phyloP scores from a whole-genome alignment of 352 stramenopile genomes.

The Halophytophthora polymorphica region DNA sequence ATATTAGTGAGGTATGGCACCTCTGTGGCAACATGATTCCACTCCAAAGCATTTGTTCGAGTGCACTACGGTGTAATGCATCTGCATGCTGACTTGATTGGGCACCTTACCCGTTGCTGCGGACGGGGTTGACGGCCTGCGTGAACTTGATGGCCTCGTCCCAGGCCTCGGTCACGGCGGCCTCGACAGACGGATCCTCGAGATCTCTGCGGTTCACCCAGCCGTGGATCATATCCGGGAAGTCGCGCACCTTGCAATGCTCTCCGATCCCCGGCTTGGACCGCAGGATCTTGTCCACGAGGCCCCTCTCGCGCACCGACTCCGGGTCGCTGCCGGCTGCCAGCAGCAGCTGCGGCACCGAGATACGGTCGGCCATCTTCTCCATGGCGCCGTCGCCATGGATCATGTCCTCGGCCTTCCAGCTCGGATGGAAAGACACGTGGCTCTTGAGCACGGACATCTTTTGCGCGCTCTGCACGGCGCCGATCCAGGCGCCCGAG shows the following conservation, averaged over 20 bases:
- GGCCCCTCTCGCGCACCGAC: constrained; percentile 19
- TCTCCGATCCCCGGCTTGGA: constrained; percentile 11
- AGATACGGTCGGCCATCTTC: constrained; percentile 26
- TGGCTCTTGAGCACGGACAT: constrained; percentile 23
- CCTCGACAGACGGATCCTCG: constrained; percentile 26
- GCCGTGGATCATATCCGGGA: constrained; percentile 43
- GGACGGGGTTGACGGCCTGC: constrained; percentile 23
- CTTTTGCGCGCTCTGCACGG: constrained; percentile 6
- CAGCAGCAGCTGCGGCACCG: constrained; percentile 31
- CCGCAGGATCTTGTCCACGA: constrained; percentile 29
- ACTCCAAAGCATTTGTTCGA: too few relatives aligned
- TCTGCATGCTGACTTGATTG: too few relatives aligned
- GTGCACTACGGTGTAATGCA: too few relatives aligned
- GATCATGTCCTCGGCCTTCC: constrained; percentile 22
- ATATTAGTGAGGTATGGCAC: too few relatives aligned
- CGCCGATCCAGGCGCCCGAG: constrained; percentile 28
- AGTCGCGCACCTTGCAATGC: constrained; percentile 30
- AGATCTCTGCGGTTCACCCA: constrained; percentile 57
- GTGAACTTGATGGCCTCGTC: constrained; percentile 43
- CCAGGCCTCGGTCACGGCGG: constrained; percentile 47
- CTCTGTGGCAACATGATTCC: too few relatives aligned
- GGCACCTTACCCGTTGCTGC: too few relatives aligned
- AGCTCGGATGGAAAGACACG: constrained; percentile 38
- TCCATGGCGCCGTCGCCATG: constrained; percentile 23
- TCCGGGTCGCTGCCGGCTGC: constrained; percentile 33